Percentiles rank a stretch among this genome's conserved stretches.
Evolutionary conservation across 179 eudicot species (phyloP).

Genomic region (Nepenthes alata): DNA sequence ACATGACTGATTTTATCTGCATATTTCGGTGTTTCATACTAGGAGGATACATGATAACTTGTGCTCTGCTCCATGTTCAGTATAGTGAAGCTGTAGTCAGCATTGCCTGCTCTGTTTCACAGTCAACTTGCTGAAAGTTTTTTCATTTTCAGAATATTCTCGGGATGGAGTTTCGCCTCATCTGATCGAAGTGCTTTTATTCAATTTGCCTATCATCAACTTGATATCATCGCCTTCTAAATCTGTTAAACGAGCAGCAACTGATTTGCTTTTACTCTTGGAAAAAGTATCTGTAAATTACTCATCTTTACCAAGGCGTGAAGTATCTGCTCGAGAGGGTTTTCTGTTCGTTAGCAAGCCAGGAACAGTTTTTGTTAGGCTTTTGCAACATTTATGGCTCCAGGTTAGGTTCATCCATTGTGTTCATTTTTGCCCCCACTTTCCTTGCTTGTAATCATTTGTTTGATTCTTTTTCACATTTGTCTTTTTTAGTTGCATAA

Average conservation of each 20-base stretch:
- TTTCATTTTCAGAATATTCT: slow-evolving; percentile 30
- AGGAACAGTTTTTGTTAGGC: slow-evolving; percentile 38
- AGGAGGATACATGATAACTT: no score
- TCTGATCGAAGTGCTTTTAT: slow-evolving; percentile 40
- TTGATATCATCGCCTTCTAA: slow-evolving; percentile 78
- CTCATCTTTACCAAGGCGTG: slow-evolving; percentile 14
- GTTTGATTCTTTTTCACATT: not conserved
- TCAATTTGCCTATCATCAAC: slow-evolving; percentile 59
- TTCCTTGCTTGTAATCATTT: slow-evolving; percentile 3
- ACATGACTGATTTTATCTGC: no score
- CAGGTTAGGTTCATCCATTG: slow-evolving; percentile 41
- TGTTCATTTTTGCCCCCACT: not conserved
- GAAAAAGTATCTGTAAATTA: slow-evolving; percentile 32
- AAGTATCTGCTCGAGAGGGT: slow-evolving; percentile 12
- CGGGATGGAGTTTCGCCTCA: slow-evolving; percentile 16
- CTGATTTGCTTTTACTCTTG: slow-evolving; percentile 42
- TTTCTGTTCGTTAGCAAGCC: slow-evolving; percentile 36
- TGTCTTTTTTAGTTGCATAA: not conserved
- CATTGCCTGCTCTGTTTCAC: not conserved
- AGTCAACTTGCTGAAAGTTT: slow-evolving; percentile 5
- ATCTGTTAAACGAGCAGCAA: slow-evolving; percentile 57
- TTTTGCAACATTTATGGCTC: slow-evolving; percentile 54
- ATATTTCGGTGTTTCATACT: no score
- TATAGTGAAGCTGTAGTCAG: not conserved
- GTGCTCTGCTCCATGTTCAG: no score